Evolutionary conservation across 768 basidiomycete genomes (phyloP).

Genomic region (Crassisporium funariophilum): DNA sequence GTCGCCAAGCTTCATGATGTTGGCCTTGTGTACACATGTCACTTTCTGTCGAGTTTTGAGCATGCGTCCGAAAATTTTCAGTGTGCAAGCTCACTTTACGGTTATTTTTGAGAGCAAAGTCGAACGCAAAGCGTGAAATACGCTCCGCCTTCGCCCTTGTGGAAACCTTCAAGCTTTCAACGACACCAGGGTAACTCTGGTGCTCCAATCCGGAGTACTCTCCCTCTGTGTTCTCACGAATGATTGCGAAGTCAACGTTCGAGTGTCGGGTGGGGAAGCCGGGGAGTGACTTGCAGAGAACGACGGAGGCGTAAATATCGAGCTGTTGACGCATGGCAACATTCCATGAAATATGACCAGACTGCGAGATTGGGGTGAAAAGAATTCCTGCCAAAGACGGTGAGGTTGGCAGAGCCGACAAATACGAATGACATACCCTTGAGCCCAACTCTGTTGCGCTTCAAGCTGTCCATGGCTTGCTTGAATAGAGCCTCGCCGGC

Average conservation of each 20-base stretch:
- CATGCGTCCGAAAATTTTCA: not conserved
- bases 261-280: constrained; percentile 95
- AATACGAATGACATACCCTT: constrained; percentile 67
- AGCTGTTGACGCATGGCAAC: constrained; percentile 99
- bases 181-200: constrained; percentile 97
- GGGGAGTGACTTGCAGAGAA: constrained; percentile 96
- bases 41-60: constrained; percentile 71
- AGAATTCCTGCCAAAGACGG: constrained; percentile 74
- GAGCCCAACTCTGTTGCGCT: constrained; percentile 95
- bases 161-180: constrained; percentile 96
- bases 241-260: constrained; percentile 98
- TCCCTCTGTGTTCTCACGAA: constrained; percentile 99
- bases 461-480: constrained; percentile 96
- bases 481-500: constrained; percentile 95
- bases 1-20: constrained; percentile 99
- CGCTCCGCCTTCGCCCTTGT: constrained; percentile 95
- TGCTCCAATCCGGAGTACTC: constrained; percentile 99
- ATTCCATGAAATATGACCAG: constrained; percentile 99
- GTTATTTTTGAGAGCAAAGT: constrained; percentile 98
- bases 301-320: constrained; percentile 98
- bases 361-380: constrained; percentile 96
- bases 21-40: constrained; percentile 99
- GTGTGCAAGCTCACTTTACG: constrained; percentile 68
- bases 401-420: constrained; percentile 5
- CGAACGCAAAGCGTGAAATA: constrained; percentile 96